phyloP scores from a whole-genome alignment of 139 green algal species.

The Tetraselmis chui region DNA sequence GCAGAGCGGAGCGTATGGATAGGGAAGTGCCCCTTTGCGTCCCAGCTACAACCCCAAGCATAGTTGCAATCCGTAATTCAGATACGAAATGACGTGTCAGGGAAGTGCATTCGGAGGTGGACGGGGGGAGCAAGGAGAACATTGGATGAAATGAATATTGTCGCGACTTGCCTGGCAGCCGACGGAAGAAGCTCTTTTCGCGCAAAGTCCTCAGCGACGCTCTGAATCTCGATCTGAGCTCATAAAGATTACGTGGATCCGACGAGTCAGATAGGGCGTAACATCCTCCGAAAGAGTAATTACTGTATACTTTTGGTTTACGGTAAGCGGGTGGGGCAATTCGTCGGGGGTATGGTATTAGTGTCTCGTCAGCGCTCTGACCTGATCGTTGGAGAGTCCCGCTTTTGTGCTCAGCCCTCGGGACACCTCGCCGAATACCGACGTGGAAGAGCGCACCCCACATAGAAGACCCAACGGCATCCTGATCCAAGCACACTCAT shows the following conservation, averaged over 20 bases:
- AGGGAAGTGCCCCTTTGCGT: conserved; percentile 57
- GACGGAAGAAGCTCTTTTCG: conserved; percentile 39
- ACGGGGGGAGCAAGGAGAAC: too few species aligned
- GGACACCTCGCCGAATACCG: too few species aligned
- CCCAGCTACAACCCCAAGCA: conserved; percentile 32
- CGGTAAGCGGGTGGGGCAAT: too few species aligned
- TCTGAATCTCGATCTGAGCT: conserved; percentile 32
- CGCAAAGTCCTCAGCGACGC: conserved; percentile 47
- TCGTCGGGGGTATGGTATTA: too few species aligned
- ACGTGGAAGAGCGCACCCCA: too few species aligned
- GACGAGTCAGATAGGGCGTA: not conserved
- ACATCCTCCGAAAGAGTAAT: too few species aligned
- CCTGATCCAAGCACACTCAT: too few species aligned
- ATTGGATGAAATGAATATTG: not conserved
- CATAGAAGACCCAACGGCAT: too few species aligned
- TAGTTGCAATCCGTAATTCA: not conserved
- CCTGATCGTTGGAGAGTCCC: not conserved
- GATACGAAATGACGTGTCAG: too few species aligned
- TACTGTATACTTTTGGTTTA: too few species aligned
- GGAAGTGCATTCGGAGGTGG: too few species aligned
- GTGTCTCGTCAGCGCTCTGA: too few species aligned
- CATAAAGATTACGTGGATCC: not conserved
- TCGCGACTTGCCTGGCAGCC: conserved; percentile 8
- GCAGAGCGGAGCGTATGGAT: conserved; percentile 43
- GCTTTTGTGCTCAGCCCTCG: not conserved